Evolutionary conservation across 306 rosid genomes (phyloP).

Genomic region (Vicia sativa): DNA sequence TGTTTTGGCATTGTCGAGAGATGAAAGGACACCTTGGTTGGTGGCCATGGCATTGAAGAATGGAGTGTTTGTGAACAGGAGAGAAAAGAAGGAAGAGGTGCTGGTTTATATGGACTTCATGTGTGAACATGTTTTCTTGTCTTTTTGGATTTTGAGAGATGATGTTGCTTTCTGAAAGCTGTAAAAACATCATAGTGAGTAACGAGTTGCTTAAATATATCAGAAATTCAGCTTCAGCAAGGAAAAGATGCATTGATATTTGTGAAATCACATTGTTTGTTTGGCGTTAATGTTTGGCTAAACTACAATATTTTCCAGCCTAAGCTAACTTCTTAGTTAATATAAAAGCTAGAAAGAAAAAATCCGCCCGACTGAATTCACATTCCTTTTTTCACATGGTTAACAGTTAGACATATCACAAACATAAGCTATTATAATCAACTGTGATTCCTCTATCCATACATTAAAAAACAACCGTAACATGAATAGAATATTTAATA

Average conservation of each 20-base stretch:
- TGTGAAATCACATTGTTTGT: slow-evolving; percentile 27
- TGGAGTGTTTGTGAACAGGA: slow-evolving; percentile 19
- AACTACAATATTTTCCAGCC: slow-evolving; percentile 19
- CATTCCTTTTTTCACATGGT: too few relatives aligned
- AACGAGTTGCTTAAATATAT: slow-evolving; percentile 2
- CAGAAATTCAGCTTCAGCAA: slow-evolving; percentile 16
- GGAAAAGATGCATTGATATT: slow-evolving; percentile 33
- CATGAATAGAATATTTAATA: too few relatives aligned
- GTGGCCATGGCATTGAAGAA: slow-evolving; percentile 43
- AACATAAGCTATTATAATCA: too few relatives aligned
- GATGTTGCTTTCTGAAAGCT: slow-evolving; percentile 33
- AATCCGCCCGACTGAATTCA: too few relatives aligned
- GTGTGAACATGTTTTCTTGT: slow-evolving; percentile 14
- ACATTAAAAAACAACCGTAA: too few relatives aligned
- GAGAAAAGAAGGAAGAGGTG: slow-evolving; percentile 1
- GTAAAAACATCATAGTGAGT: slow-evolving; percentile 23
- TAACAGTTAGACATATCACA: too few relatives aligned
- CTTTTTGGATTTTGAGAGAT: slow-evolving; percentile 30
- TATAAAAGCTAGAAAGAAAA: too few relatives aligned
- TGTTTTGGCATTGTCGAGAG: slow-evolving; percentile 66
- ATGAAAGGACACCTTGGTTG: slow-evolving; percentile 41
- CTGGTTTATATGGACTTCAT: slow-evolving; percentile 9
- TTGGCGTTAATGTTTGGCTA: slow-evolving; percentile 7
- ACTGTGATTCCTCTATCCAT: too few relatives aligned
- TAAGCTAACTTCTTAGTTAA: slow-evolving; percentile 13